A percentile compares a stretch with the other conserved stretches of the same genome.
Conservation (phyloP, 495 filamentous ascomycete genomes). For the Jackrogersella minutella region DNA sequence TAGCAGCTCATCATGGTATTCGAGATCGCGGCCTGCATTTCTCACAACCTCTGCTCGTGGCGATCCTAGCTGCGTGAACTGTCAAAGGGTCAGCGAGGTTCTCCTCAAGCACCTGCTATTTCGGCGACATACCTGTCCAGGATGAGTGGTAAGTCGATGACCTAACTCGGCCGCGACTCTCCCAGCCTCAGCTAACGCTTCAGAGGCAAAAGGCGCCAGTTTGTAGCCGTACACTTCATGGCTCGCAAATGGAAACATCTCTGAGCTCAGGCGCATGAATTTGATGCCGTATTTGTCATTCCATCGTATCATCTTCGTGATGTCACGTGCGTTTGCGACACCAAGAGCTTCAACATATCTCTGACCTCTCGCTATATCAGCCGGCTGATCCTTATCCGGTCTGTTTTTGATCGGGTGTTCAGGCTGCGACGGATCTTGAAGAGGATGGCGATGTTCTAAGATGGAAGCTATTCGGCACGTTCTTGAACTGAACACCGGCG, state of each 20-base stretch:
- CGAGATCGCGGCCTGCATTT: conserved; percentile 80
- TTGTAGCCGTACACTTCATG: conserved; percentile 89
- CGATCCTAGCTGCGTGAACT: conserved; percentile 89
- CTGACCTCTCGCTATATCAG: conserved; percentile 67
- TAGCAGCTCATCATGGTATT: conserved; percentile 89
- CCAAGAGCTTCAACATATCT: conserved; percentile 79
- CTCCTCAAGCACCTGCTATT: background rate
- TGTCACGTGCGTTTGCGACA: conserved; percentile 81
- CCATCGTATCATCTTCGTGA: conserved; percentile 88
- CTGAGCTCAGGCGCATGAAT: conserved; percentile 89
- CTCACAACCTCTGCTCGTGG: conserved; percentile 77
- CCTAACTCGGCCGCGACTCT: conserved; percentile 80
- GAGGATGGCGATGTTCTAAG: conserved; percentile 84
- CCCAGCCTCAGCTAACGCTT: conserved; percentile 78
- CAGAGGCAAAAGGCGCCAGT: conserved; percentile 83
- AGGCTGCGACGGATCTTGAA: conserved; percentile 75
- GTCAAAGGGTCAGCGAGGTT: conserved; percentile 18
- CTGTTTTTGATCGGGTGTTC: conserved; percentile 83
- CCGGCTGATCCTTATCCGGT: conserved; percentile 73
- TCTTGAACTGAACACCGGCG: conserved; percentile 88
- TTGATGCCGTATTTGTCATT: conserved; percentile 93
- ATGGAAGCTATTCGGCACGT: conserved; percentile 94
- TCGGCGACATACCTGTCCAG: conserved; percentile 68
- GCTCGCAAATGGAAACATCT: conserved; percentile 97
- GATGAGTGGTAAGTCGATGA: conserved; percentile 89